phyloP scores from a whole-genome alignment of 2,329 filamentous ascomycete genomes.

The Penicillium sp. region DNA sequence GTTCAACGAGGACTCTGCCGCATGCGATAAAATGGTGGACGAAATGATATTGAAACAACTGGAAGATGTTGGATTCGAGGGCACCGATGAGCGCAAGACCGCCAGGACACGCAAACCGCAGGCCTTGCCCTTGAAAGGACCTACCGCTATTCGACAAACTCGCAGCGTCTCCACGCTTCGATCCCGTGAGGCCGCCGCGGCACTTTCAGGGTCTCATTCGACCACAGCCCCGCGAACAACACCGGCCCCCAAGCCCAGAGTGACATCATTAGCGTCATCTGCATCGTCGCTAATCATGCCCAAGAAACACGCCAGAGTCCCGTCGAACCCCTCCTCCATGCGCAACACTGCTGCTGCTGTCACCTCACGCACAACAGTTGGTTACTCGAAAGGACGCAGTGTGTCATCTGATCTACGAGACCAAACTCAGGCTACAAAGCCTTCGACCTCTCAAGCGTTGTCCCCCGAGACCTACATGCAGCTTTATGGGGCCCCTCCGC shows the following conservation, averaged over 20 bases:
- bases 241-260: conserved; percentile 38
- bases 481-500: conserved; percentile 43
- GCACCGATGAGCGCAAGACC: conserved; percentile 55
- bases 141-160: conserved; percentile 23
- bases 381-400: conserved; percentile 75
- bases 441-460: conserved; percentile 29
- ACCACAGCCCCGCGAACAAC: conserved; percentile 35
- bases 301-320: conserved; percentile 47
- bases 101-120: conserved; percentile 25
- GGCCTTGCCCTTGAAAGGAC: conserved; percentile 27
- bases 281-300: conserved; percentile 34
- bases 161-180: conserved; percentile 42
- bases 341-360: conserved; percentile 64
- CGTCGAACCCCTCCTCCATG: conserved; percentile 53
- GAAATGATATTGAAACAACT: conserved; percentile 68
- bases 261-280: conserved; percentile 29
- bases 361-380: conserved; percentile 77
- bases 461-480: conserved; percentile 46
- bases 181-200: conserved; percentile 43
- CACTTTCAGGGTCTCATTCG: conserved; percentile 35
- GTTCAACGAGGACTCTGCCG: conserved; percentile 63
- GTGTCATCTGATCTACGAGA: conserved; percentile 34
- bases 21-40: conserved; percentile 66
- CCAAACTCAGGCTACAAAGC: conserved; percentile 24
- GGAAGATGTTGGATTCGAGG: conserved; percentile 63